Base-by-base conservation (phyloP, 352 stramenopile genomes). In the Globisporangium nunn region DNA sequence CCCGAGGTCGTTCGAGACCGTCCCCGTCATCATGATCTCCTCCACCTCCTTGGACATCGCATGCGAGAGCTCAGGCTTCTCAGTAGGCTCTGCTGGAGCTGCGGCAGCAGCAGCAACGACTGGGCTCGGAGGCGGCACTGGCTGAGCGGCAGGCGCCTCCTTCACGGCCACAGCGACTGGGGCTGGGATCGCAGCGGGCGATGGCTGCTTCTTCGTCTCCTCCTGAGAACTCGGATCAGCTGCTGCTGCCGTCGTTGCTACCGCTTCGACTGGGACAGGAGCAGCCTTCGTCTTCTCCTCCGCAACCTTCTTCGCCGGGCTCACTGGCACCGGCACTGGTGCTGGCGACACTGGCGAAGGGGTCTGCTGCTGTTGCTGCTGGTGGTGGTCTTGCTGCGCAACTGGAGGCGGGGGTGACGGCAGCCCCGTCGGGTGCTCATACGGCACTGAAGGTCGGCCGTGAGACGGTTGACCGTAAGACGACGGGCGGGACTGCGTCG, bases 1-100 rank as follows among this genome's bases (percentile, higher is more conserved):
- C 37, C 72, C 72, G n/a, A 85, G 54, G 35, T 85, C 72, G 39
- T 85, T 82, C 31, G 69, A 62, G 28, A 53, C 70, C 0, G 71
- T 62, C 23, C 67, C 75, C 50, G 80, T 68, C 35, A 65, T 56
- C 61, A 70, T 66, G 31, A 66, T 70, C 33, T 67, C 46, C 30
- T 60, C 59, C 15, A 64, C 58, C 15, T 68, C 43, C 45, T 63
- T 54, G 6, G 58, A 63, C 23, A 63, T 12, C 7, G 50, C 28
- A 35, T 63, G 52, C 12, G 37, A 49, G 43, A 63, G 50, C 35
- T 5, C 37, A 12, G 37, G 37, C 37, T 15, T 43, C 37, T 43
- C 37, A 2, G 10, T 12, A 17, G n/a, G 43, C 17, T n/a, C 35
- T 18, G 15, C 17, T 35, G 46, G 23, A 17, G 46, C 23, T 18